Evolutionary conservation across 2,329 filamentous ascomycete genomes (phyloP).

Genomic region (Lasiodiplodia gonubiensis): DNA sequence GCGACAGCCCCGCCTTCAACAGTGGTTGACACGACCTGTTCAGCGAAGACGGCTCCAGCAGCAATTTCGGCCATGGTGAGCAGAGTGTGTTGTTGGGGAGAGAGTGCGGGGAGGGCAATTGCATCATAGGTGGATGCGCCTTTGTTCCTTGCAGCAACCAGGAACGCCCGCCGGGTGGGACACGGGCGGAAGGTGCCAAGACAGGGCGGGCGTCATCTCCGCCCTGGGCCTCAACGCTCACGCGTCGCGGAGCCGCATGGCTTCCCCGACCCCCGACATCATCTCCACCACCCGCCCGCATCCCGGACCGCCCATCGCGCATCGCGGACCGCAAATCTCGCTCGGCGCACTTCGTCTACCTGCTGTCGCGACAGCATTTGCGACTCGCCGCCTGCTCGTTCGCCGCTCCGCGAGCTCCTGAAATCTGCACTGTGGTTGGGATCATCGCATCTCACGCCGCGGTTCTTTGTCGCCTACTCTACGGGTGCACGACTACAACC

Average conservation of each 20-base stretch:
- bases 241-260: conserved; percentile 9
- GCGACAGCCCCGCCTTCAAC: conserved; percentile 46
- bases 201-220: conserved; percentile 1
- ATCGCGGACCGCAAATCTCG: background rate
- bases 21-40: conserved; percentile 49
- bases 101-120: conserved; percentile 7
- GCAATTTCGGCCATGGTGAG: conserved; percentile 48
- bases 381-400: background rate
- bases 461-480: background rate
- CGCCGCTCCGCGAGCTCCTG: background rate
- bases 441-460: conserved; percentile 3
- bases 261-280: conserved; percentile 9
- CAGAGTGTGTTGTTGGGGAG: conserved; percentile 7
- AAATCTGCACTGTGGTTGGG: background rate
- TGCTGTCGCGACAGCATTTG: background rate
- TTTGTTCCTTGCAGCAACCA: conserved; percentile 19
- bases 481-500: background rate
- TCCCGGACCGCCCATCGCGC: conserved; percentile 1
- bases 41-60: conserved; percentile 46
- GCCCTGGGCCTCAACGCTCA: background rate
- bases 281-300: conserved; percentile 15
- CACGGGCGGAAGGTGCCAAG: conserved; percentile 9
- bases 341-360: background rate
- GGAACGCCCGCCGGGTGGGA: conserved; percentile 8
- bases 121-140: conserved; percentile 12